A percentile compares a stretch with the other conserved stretches of the same genome.
phyloP scores from a whole-genome alignment of 106 monocot species.

The Triglochin maritima region DNA sequence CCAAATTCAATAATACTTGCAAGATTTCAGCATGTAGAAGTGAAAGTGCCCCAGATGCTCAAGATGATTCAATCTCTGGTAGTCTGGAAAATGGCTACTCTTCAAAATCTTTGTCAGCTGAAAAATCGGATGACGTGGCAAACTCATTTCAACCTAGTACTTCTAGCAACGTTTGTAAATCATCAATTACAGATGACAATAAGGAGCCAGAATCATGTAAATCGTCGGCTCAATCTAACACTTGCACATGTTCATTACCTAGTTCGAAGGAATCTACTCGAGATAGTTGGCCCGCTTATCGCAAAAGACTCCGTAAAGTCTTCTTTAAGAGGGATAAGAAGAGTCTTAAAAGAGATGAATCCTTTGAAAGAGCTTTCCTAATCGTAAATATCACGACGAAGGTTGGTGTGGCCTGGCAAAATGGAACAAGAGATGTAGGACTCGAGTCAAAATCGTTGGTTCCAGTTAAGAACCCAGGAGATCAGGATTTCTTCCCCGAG shows the following conservation, averaged over 20 bases:
- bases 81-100: not conserved
- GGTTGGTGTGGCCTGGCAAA: slow-evolving; percentile 90
- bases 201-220: slow-evolving; percentile 11
- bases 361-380: slow-evolving; percentile 69
- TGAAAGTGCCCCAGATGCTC: too few species aligned
- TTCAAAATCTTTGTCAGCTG: not conserved
- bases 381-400: slow-evolving; percentile 60
- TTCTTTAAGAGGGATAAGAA: slow-evolving; percentile 56
- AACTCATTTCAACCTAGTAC: not conserved
- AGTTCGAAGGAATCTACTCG: slow-evolving; percentile 34
- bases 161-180: not conserved
- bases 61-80: slow-evolving; percentile 4
- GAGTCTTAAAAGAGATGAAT: slow-evolving; percentile 41
- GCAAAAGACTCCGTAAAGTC: slow-evolving; percentile 60
- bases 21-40: not conserved
- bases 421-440: slow-evolving; percentile 59
- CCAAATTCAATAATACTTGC: not conserved
- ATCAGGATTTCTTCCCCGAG: slow-evolving; percentile 93
- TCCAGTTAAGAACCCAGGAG: slow-evolving; percentile 69
- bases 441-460: slow-evolving; percentile 57
- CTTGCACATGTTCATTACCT: slow-evolving; percentile 24
- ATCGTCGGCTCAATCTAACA: slow-evolving; percentile 6
- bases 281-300: slow-evolving; percentile 41
- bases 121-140: not conserved
- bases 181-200: slow-evolving; percentile 7